phyloP scores from a whole-genome alignment of 768 basidiomycete species.

The Pisolithus tinctorius region DNA sequence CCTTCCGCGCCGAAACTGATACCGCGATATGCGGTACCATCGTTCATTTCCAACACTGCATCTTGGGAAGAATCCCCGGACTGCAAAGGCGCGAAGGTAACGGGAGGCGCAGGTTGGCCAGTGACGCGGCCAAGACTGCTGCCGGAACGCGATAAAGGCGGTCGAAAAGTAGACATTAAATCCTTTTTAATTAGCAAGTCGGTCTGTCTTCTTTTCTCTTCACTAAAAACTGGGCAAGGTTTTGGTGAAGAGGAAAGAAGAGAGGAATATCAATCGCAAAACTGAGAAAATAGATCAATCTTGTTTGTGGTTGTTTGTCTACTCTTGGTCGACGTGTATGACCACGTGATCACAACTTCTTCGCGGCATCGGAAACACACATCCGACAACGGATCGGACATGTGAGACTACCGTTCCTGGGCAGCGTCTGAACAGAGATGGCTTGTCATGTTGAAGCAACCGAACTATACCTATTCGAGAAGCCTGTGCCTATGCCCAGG shows the following conservation, averaged over 20 bases:
- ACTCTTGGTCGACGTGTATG: too few species aligned
- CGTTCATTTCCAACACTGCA: slow-evolving; percentile 80
- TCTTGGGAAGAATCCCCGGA: slow-evolving; percentile 31
- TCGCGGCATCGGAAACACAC: too few species aligned
- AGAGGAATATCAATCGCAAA: slow-evolving; percentile 17
- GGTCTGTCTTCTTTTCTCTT: slow-evolving; percentile 41
- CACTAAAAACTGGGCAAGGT: slow-evolving; percentile 30
- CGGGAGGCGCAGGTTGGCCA: slow-evolving; percentile 28
- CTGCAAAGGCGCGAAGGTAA: slow-evolving; percentile 26
- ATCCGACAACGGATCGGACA: too few species aligned
- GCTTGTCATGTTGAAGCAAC: too few species aligned
- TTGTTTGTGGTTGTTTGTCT: slow-evolving; percentile 22
- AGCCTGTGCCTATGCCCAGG: too few species aligned
- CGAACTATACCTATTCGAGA: too few species aligned
- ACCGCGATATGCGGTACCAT: slow-evolving; percentile 84
- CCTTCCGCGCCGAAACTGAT: slow-evolving; percentile 89
- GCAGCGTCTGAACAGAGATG: too few species aligned
- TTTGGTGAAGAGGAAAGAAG: slow-evolving; percentile 47
- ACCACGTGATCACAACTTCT: too few species aligned
- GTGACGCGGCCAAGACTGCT: slow-evolving; percentile 32
- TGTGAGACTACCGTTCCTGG: too few species aligned
- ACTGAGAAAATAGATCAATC: slow-evolving; percentile 4
- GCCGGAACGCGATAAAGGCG: slow-evolving; percentile 39
- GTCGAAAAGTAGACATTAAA: slow-evolving; percentile 27
- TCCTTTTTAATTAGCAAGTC: neutral